These are phyloP conservation scores for Penicillium sp. DNA, from an alignment of 2,329 filamentous ascomycete species.

Conservation along the genomic window DNA sequence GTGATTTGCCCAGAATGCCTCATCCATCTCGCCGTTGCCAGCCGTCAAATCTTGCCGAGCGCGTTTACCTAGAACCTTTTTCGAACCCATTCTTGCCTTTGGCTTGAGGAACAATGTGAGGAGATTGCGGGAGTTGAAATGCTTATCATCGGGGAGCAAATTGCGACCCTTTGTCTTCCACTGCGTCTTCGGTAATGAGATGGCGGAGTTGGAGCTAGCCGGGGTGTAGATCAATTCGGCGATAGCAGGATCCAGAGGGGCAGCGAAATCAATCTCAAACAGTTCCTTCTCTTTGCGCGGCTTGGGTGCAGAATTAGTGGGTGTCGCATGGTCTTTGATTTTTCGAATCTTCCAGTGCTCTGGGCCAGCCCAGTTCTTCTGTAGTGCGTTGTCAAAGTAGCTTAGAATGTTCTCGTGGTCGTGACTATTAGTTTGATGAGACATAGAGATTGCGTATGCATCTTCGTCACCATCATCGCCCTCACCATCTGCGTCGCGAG, in stretches of 20 bases:
- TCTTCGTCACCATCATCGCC: conserved; percentile 62
- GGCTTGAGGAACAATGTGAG: conserved; percentile 91
- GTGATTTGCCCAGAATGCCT: conserved; percentile 83
- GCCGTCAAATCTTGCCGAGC: conserved; percentile 51
- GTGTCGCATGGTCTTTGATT: conserved; percentile 71
- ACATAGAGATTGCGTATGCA: conserved; percentile 76
- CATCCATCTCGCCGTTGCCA: conserved; percentile 77
- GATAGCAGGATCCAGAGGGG: conserved; percentile 66
- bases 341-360: conserved; percentile 97
- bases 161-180: conserved; percentile 94
- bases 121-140: conserved; percentile 91
- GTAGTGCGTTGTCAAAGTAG: conserved; percentile 93
- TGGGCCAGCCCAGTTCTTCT: conserved; percentile 97
- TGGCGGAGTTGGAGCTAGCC: conserved; percentile 73
- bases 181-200: conserved; percentile 86
- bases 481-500: conserved; percentile 51
- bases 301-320: conserved; percentile 48
- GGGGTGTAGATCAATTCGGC: conserved; percentile 77
- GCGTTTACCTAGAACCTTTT: conserved; percentile 53
- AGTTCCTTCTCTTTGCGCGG: conserved; percentile 92
- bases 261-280: conserved; percentile 87
- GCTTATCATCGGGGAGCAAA: conserved; percentile 92
- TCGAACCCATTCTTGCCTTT: conserved; percentile 74
- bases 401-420: conserved; percentile 92
- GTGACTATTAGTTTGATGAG: conserved; percentile 62